phyloP scores from a whole-genome alignment of 1,284 basidiomycete species.

The Ganoderma meredithae region DNA sequence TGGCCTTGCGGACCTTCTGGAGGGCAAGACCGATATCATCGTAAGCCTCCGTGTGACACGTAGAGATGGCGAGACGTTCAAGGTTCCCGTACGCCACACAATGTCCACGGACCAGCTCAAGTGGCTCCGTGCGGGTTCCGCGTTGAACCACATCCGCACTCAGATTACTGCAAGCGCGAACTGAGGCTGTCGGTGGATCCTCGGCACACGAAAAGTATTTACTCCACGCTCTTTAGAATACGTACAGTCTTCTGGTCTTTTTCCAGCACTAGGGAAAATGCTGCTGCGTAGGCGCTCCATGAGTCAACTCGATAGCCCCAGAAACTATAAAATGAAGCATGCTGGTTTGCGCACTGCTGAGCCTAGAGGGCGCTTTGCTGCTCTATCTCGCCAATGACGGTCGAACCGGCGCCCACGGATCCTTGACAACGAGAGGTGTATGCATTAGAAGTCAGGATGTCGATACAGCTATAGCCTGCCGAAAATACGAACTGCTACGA shows the following conservation, averaged over 20 bases:
- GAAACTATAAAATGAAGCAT: background rate
- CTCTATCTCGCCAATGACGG: background rate
- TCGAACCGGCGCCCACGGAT: background rate
- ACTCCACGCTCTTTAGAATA: constrained; percentile 7
- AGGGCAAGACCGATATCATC: constrained; percentile 56
- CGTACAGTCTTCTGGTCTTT: background rate
- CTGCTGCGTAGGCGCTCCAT: too few relatives aligned
- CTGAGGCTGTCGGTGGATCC: background rate
- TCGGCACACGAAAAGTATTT: constrained; percentile 16
- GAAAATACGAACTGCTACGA: background rate
- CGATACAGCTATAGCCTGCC: background rate
- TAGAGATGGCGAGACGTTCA: constrained; percentile 57
- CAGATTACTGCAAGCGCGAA: constrained; percentile 42
- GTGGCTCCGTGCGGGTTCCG: constrained; percentile 88
- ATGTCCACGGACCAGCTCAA: constrained; percentile 89
- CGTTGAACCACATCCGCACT: constrained; percentile 84
- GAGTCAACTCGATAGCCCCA: too few relatives aligned
- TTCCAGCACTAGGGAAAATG: too few relatives aligned
- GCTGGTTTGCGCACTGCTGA: background rate
- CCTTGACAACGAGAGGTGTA: background rate
- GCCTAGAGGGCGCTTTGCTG: background rate
- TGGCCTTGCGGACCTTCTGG: constrained; percentile 64
- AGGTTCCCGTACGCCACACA: constrained; percentile 84
- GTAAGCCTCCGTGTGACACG: constrained; percentile 79
- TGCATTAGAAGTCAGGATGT: background rate